Evolutionary conservation across 83 land plant genomes (phyloP), one percentile per base, ranked within the genome.

Genomic region (Diphasiastrum complanatum): DNA sequence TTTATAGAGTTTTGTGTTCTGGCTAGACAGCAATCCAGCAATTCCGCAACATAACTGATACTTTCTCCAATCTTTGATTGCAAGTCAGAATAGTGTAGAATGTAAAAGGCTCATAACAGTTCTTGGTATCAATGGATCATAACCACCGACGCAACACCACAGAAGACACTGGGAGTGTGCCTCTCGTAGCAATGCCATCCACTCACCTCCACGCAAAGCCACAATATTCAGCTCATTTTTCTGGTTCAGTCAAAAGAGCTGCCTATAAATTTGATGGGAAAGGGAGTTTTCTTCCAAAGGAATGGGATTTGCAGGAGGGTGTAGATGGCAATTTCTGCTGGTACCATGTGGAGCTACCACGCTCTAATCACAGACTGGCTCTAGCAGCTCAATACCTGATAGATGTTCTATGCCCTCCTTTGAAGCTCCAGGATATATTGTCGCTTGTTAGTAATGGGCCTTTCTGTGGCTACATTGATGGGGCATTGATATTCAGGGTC

Each of bases 291-390:
- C 79, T 43, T 33, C 61, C 59, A 20, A 85, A 79, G 65, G 78
- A 67, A 26, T 90, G 96, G 96, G 83, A 85, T 58, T 73, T 86
- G 4, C 26, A 67, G 1, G 78, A 77, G 45, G 75, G 82, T 3
- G 61, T 34, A 26, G 73, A 74, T 33, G 47, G 50, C 38, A 40
- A 8, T 33, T 90, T 90, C 45, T 73, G 72, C 52, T 90, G 96
- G 96, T 86, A 83, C 68, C 96, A 90, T 69, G 92, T 90, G 0
- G 92, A 90, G 72, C 83, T 90, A 24, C 92, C 96, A 0, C 74
- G 79, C 49, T 82, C 78, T 2, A 74, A 71, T 30, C 79, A 81
- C 60, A 81, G 62, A 53, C 81, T 86, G 22, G 48, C 88, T n/a
- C 61, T 77, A 19, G 74, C 80, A 22, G 88, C 96, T 4, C 88